These are phyloP conservation scores for Agrostemma githago DNA, from an alignment of 148 eudicot genomes.

Conservation along the genomic window DNA sequence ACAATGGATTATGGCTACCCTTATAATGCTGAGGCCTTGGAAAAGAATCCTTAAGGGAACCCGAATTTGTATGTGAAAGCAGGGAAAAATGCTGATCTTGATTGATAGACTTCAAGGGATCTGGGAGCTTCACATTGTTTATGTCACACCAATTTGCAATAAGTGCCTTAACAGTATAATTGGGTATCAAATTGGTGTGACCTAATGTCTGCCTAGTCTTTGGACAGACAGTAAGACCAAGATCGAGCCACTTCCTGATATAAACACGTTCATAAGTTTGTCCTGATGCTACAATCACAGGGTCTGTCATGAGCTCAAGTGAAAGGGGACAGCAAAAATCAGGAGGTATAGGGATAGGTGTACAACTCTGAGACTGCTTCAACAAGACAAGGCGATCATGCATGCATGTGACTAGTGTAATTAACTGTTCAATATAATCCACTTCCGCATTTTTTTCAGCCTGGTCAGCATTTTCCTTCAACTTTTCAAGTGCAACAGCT, in stretches of 20 bases:
- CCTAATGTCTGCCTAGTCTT: constrained; percentile 83
- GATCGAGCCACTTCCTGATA: constrained; percentile 88
- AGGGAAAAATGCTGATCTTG: constrained; percentile 46
- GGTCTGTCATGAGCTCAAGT: constrained; percentile 95
- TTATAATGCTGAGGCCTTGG: constrained; percentile 34
- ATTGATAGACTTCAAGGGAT: constrained; percentile 55
- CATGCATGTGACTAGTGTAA: constrained; percentile 68
- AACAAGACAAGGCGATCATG: constrained; percentile 64
- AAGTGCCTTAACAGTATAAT: constrained; percentile 91
- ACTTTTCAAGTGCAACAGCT: constrained; percentile 88
- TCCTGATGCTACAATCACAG: constrained; percentile 93
- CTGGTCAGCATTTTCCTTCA: constrained; percentile 92
- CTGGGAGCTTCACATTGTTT: constrained; percentile 78
- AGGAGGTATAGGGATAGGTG: constrained; percentile 69
- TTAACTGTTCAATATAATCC: constrained; percentile 69
- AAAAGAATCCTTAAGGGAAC: constrained; percentile 29
- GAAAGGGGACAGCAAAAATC: constrained; percentile 97
- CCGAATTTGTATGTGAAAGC: constrained; percentile 35
- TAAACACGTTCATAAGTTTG: constrained; percentile 91
- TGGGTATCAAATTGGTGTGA: constrained; percentile 88
- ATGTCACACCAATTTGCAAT: constrained; percentile 92
- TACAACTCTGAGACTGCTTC: constrained; percentile 69
- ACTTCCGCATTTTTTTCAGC: constrained; percentile 78
- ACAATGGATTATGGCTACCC: constrained; percentile 40
- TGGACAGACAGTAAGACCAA: constrained; percentile 90